Conservation (phyloP, 768 basidiomycete species). For the Suillus alpinus region DNA sequence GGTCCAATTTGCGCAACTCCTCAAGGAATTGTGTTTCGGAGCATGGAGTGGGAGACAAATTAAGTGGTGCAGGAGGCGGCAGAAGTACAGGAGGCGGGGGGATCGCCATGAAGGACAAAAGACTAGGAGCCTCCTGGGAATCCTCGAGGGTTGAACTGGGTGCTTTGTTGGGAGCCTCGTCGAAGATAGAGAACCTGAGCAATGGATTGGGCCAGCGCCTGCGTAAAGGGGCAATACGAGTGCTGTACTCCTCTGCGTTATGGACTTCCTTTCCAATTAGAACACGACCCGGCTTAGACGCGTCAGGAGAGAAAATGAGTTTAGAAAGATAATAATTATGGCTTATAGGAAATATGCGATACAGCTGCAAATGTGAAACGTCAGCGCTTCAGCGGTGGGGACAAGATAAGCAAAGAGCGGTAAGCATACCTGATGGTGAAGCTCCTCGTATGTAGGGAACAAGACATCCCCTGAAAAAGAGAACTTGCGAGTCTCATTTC, state of each 20-base stretch:
- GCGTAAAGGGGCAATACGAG: conserved; percentile 46
- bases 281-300: conserved; percentile 51
- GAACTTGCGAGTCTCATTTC: conserved; percentile 65
- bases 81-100: conserved; percentile 1
- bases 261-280: conserved; percentile 62
- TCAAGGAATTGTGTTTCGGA: not conserved
- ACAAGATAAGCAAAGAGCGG: not conserved
- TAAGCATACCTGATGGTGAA: conserved; percentile 58
- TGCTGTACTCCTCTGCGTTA: conserved; percentile 55
- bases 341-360: conserved; percentile 65
- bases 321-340: conserved; percentile 60
- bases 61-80: not conserved
- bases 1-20: not conserved
- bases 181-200: conserved; percentile 60
- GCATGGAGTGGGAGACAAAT: not conserved
- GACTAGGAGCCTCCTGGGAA: not conserved
- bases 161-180: conserved; percentile 43
- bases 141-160: conserved; percentile 11
- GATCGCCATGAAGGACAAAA: not conserved
- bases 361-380: conserved; percentile 49
- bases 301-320: conserved; percentile 66
- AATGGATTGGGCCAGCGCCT: conserved; percentile 56
- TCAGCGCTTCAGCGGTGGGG: conserved; percentile 14
- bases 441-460: conserved; percentile 64
- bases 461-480: conserved; percentile 46